A percentile compares a stretch with the other conserved stretches of the same genome.
phyloP scores from a whole-genome alignment of 2,329 filamentous ascomycete genomes.

The Diaporthe citrichinensis region DNA sequence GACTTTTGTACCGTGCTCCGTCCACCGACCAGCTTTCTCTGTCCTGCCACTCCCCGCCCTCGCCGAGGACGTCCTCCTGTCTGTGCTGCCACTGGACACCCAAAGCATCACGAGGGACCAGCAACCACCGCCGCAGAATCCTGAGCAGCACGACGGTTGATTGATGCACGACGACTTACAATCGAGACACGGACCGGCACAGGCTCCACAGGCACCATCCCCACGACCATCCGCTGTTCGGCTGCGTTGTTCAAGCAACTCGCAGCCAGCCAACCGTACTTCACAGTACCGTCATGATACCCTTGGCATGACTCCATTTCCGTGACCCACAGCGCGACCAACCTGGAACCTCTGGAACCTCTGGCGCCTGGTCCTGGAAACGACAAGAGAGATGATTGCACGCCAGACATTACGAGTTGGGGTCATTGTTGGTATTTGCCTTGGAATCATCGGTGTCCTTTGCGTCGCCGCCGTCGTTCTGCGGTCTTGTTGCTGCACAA shows the following conservation, averaged over 20 bases:
- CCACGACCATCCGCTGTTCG: background rate
- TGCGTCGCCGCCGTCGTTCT: conserved; percentile 31
- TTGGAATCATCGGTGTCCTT: conserved; percentile 25
- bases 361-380: conserved; percentile 24
- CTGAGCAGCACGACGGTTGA: background rate
- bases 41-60: conserved; percentile 20
- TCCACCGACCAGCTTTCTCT: conserved; percentile 22
- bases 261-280: conserved; percentile 27
- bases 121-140: background rate
- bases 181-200: background rate
- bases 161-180: background rate
- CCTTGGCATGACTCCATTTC: conserved; percentile 31
- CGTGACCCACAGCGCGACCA: conserved; percentile 29
- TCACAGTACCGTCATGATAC: conserved; percentile 26
- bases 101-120: background rate
- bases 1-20: conserved; percentile 25
- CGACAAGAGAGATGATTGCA: conserved; percentile 29
- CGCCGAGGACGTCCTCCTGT: conserved; percentile 13
- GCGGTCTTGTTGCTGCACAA: conserved; percentile 17
- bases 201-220: conserved; percentile 1
- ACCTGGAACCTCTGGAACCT: conserved; percentile 31
- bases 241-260: conserved; percentile 24
- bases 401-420: conserved; percentile 29
- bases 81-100: conserved; percentile 10
- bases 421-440: conserved; percentile 30